phyloP scores from a whole-genome alignment of 176 grass and related monocot species.

The Puya raimondii region DNA sequence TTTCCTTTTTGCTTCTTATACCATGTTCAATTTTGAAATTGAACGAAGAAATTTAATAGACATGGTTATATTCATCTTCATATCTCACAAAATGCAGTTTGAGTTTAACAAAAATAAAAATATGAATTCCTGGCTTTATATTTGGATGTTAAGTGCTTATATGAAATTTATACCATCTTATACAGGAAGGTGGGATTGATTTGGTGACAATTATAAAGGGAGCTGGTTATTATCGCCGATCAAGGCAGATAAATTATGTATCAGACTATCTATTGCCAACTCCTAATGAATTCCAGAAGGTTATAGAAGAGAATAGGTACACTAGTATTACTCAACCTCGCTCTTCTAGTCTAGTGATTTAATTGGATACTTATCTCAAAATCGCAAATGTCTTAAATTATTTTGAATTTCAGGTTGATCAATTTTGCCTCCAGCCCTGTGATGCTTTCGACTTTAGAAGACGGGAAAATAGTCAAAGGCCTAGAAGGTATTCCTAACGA shows the following conservation, averaged over 20 bases:
- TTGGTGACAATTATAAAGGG: constrained; percentile 63
- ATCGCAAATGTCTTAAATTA: background rate
- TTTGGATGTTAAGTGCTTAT: no score
- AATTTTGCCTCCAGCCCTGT: constrained; percentile 39
- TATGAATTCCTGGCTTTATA: no score
- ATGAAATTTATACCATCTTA: background rate
- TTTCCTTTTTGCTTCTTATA: no score
- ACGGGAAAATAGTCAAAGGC: constrained; percentile 58
- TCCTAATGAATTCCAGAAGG: constrained; percentile 42
- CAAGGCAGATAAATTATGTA: constrained; percentile 46
- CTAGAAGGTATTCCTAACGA: constrained; percentile 53
- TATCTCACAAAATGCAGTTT: no score
- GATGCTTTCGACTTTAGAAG: constrained; percentile 60
- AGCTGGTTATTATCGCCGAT: constrained; percentile 66
- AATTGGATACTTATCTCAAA: background rate
- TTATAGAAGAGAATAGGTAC: constrained; percentile 35
- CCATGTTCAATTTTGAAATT: no score
- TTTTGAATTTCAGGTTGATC: constrained; percentile 35
- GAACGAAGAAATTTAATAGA: no score
- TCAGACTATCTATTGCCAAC: constrained; percentile 59
- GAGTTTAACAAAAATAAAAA: no score
- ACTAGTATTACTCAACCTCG: background rate
- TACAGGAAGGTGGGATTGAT: constrained; percentile 67
- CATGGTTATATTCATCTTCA: no score
- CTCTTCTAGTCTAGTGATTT: background rate